A percentile compares a stretch with the other conserved stretches of the same genome.
Evolutionary conservation across 2,329 filamentous ascomycete genomes (phyloP).

Genomic region (Fonsecaea nubica): DNA sequence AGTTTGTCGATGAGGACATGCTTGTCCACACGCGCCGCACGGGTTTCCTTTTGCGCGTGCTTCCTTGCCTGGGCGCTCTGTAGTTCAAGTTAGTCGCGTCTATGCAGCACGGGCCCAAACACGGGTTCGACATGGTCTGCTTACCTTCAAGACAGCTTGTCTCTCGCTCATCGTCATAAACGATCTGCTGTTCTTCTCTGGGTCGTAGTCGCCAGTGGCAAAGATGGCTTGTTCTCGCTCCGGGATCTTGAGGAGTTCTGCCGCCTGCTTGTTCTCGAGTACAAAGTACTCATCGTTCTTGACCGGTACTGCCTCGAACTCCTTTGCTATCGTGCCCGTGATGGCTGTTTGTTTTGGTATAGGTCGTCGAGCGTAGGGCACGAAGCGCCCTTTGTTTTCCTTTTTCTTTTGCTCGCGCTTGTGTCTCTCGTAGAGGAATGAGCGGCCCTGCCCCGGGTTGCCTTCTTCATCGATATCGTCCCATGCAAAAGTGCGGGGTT

Average conservation of each 20-base stretch:
- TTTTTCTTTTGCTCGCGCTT: constrained; percentile 54
- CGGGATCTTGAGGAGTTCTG: constrained; percentile 65
- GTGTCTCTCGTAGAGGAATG: constrained; percentile 55
- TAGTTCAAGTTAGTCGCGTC: constrained; percentile 4
- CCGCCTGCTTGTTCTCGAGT: constrained; percentile 65
- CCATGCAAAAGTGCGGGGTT: constrained; percentile 44
- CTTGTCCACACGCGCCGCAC: constrained; percentile 87
- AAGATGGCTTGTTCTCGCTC: constrained; percentile 31
- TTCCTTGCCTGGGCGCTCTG: constrained; percentile 44
- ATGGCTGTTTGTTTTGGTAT: constrained; percentile 83
- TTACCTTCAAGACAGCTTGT: constrained; percentile 33
- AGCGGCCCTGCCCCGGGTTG: constrained; percentile 50
- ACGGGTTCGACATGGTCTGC: neutral
- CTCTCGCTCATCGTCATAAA: constrained; percentile 32
- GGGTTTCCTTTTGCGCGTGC: constrained; percentile 70
- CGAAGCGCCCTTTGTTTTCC: constrained; percentile 60
- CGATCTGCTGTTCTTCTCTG: constrained; percentile 30
- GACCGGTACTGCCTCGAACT: constrained; percentile 75
- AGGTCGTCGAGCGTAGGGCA: constrained; percentile 64
- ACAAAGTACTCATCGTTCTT: constrained; percentile 72
- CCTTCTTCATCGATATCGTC: constrained; percentile 52
- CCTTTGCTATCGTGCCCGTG: constrained; percentile 74
- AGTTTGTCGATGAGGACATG: constrained; percentile 86
- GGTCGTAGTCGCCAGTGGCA: constrained; percentile 29
- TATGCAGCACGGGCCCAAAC: neutral